These are phyloP conservation scores for Hymenoscyphus fraxineus DNA, from an alignment of 2,329 filamentous ascomycete species.

Conservation along the genomic window DNA sequence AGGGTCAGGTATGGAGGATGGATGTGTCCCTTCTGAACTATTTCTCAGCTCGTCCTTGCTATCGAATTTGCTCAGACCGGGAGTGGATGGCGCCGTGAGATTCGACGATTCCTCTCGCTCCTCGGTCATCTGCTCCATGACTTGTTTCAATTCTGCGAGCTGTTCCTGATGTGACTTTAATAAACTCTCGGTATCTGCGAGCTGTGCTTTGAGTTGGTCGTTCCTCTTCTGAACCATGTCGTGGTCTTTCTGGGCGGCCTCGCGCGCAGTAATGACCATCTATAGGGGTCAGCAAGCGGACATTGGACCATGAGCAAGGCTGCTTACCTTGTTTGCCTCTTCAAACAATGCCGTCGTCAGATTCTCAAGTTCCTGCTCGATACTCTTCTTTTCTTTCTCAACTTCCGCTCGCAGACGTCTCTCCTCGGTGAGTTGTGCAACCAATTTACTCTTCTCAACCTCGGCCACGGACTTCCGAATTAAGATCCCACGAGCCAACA, in stretches of 20 bases:
- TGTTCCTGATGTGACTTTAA: slow-evolving; percentile 92
- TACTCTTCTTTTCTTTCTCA: slow-evolving; percentile 79
- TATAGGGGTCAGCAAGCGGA: slow-evolving; percentile 76
- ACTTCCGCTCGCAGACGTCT: slow-evolving; percentile 58
- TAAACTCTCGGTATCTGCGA: slow-evolving; percentile 81
- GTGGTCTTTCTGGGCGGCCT: slow-evolving; percentile 80
- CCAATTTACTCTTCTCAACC: slow-evolving; percentile 60
- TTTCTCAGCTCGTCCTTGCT: slow-evolving; percentile 44
- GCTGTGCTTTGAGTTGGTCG: slow-evolving; percentile 78
- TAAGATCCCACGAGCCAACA: slow-evolving; percentile 70
- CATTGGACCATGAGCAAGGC: neutral
- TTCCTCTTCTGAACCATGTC: slow-evolving; percentile 79
- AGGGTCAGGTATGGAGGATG: slow-evolving; percentile 39
- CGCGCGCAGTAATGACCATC: slow-evolving; percentile 92
- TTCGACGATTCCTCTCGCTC: slow-evolving; percentile 70
- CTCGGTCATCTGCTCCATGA: slow-evolving; percentile 81
- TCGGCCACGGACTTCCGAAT: slow-evolving; percentile 73
- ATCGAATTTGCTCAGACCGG: slow-evolving; percentile 69
- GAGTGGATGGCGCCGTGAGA: slow-evolving; percentile 71
- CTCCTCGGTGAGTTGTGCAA: slow-evolving; percentile 60
- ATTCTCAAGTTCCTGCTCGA: slow-evolving; percentile 87
- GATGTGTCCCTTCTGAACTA: slow-evolving; percentile 33
- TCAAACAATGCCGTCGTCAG: slow-evolving; percentile 93
- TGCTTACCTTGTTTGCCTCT: slow-evolving; percentile 79
- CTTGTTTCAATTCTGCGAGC: slow-evolving; percentile 80